Evolutionary conservation across 2,329 filamentous ascomycete genomes (phyloP).

Genomic region (Knufia fluminis): DNA sequence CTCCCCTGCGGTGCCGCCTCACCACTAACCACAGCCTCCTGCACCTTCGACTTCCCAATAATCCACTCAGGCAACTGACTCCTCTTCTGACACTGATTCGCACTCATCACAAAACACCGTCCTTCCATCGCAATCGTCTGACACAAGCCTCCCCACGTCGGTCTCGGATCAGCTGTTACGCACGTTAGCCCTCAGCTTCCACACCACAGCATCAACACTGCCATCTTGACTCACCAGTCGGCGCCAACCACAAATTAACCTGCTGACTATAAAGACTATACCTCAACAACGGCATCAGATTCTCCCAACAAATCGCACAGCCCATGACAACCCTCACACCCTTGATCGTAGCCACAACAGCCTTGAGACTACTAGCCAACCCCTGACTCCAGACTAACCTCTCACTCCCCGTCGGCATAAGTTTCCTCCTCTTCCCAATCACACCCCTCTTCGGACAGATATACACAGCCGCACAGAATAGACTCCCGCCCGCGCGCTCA

Average conservation of each 20-base stretch:
- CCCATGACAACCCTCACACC: slow-evolving; percentile 72
- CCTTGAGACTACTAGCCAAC: slow-evolving; percentile 65
- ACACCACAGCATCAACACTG: no score
- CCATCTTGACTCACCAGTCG: slow-evolving; percentile 47
- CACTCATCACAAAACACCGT: slow-evolving; percentile 72
- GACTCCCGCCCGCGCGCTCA: slow-evolving; percentile 67
- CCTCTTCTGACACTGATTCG: slow-evolving; percentile 68
- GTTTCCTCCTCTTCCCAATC: slow-evolving; percentile 79
- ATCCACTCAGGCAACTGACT: slow-evolving; percentile 52
- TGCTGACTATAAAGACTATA: slow-evolving; percentile 82
- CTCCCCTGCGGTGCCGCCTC: neutral
- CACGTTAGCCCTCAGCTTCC: no score
- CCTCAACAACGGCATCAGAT: slow-evolving; percentile 83
- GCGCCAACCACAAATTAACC: slow-evolving; percentile 82
- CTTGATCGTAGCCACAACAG: slow-evolving; percentile 68
- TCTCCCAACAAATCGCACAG: slow-evolving; percentile 92
- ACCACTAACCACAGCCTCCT: neutral
- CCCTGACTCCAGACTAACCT: slow-evolving; percentile 85
- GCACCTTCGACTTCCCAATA: slow-evolving; percentile 22
- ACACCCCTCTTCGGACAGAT: slow-evolving; percentile 65
- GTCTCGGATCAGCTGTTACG: slow-evolving; percentile 60
- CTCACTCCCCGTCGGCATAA: slow-evolving; percentile 83
- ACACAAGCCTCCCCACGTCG: slow-evolving; percentile 77
- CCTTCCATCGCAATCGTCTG: slow-evolving; percentile 73
- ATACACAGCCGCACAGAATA: slow-evolving; percentile 78